Percentiles rank a stretch among this genome's conserved stretches.
Conservation (phyloP, 2,329 filamentous ascomycete genomes). For the Arthroderma uncinatum region DNA sequence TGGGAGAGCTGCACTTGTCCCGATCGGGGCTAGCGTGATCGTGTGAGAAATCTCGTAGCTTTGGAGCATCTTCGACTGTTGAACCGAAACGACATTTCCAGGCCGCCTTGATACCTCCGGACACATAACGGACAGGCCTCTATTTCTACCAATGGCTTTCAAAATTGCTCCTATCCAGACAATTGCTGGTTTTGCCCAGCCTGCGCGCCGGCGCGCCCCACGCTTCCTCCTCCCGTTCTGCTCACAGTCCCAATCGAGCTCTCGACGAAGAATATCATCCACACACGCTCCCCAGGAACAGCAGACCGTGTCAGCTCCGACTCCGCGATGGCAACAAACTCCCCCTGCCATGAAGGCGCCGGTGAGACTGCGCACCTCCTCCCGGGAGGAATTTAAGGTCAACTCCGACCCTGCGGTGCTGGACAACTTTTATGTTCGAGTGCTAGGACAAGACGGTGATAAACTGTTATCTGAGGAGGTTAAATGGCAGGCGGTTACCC, state of each 20-base stretch:
- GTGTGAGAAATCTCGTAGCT: conserved; percentile 8
- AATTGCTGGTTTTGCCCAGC: conserved; percentile 15
- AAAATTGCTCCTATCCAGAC: conserved; percentile 12
- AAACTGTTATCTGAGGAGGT: conserved; percentile 74
- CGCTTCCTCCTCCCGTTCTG: conserved; percentile 17
- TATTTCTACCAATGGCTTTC: conserved; percentile 11
- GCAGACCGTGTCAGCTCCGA: conserved; percentile 25
- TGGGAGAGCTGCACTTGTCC: conserved; percentile 1
- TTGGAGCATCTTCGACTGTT: conserved; percentile 2
- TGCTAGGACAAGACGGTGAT: conserved; percentile 64
- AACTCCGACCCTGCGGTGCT: conserved; percentile 65
- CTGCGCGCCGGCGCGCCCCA: conserved; percentile 18
- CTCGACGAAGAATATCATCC: conserved; percentile 22
- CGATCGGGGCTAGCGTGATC: conserved; percentile 9
- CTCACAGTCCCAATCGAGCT: conserved; percentile 16
- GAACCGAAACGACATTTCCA: neutral
- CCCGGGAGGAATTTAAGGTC: conserved; percentile 44
- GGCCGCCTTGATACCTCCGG: neutral
- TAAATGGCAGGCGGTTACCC: conserved; percentile 93
- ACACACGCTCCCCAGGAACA: conserved; percentile 19
- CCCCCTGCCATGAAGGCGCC: conserved; percentile 59
- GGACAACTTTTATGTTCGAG: conserved; percentile 63
- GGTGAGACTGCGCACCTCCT: conserved; percentile 37
- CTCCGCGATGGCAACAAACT: conserved; percentile 60
- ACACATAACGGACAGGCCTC: neutral